Conservation (phyloP, 306 rosid genomes). For the Sesbania bispinosa region DNA sequence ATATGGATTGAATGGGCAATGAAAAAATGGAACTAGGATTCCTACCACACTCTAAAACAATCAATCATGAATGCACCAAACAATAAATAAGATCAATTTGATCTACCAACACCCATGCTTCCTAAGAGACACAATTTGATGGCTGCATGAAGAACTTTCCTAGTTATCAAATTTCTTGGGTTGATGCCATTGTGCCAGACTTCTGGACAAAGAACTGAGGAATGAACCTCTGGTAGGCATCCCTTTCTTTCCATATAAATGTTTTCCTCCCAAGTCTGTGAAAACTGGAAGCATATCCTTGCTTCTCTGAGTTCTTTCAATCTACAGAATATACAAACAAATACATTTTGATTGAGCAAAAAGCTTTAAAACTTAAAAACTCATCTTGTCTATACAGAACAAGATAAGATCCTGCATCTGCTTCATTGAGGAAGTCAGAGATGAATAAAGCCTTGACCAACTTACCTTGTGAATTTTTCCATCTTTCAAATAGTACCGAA, state of each 20-base stretch:
- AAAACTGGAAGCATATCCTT: conserved; percentile 64
- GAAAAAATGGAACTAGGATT: conserved; percentile 29
- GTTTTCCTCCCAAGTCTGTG: conserved; percentile 90
- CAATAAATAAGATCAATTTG: conserved; percentile 29
- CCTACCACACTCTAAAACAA: conserved; percentile 33
- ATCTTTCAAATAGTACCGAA: conserved; percentile 71
- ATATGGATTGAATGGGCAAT: conserved; percentile 44
- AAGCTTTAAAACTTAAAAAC: no score
- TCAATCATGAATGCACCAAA: conserved; percentile 32
- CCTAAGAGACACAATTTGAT: conserved; percentile 14
- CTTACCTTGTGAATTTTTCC: conserved; percentile 85
- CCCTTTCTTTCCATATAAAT: conserved; percentile 73
- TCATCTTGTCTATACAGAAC: no score
- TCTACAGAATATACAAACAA: conserved; percentile 47
- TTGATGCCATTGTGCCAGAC: conserved; percentile 58
- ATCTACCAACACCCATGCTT: conserved; percentile 36
- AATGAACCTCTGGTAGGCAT: conserved; percentile 56
- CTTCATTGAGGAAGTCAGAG: no score
- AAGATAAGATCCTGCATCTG: no score
- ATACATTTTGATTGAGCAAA: no score
- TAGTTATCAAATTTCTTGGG: conserved; percentile 79
- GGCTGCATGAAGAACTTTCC: conserved; percentile 16
- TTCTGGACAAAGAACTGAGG: conserved; percentile 62
- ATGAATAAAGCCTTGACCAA: conserved; percentile 12
- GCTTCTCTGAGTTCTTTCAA: conserved; percentile 63